These are phyloP conservation scores for Drosera spatulata DNA, from an alignment of 179 eudicot species.

Conservation along the genomic window DNA sequence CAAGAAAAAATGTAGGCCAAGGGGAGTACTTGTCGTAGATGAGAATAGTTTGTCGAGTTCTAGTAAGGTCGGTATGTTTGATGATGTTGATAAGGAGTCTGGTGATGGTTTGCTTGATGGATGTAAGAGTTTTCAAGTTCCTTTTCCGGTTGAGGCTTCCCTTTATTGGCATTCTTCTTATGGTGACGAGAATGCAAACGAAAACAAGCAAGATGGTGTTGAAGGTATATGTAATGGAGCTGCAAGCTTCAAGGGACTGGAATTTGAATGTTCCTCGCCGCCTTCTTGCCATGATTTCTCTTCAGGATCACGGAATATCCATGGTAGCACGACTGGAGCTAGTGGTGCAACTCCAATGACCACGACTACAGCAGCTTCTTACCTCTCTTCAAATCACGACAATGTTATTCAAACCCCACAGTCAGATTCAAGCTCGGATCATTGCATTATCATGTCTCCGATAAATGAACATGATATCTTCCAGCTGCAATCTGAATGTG, in stretches of 20 bases:
- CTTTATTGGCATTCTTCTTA: conserved; percentile 58
- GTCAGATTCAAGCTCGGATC: conserved; percentile 42
- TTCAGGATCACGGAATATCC: conserved; percentile 19
- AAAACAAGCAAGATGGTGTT: conserved; percentile 6
- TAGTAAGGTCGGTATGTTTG: conserved; percentile 13
- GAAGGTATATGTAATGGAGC: conserved; percentile 5
- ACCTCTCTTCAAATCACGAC: conserved; percentile 30
- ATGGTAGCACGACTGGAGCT: conserved; percentile 13
- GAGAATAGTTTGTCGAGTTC: conserved; percentile 21
- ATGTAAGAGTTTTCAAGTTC: conserved; percentile 29
- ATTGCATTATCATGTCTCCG: conserved; percentile 15
- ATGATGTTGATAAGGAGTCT: conserved; percentile 10
- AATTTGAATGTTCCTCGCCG: conserved; percentile 17
- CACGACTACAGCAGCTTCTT: conserved; percentile 10
- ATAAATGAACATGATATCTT: conserved; percentile 20
- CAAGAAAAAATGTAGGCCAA: conserved; percentile 72
- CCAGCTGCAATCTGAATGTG: conserved; percentile 28
- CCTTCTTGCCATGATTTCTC: conserved; percentile 23
- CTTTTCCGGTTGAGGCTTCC: conserved; percentile 56
- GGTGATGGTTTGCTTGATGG: conserved; percentile 4
- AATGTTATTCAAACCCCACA: conserved; percentile 61
- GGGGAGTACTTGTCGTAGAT: conserved; percentile 60
- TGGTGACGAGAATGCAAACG: conserved; percentile 19
- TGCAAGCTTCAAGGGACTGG: not conserved
- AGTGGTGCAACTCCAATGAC: conserved; percentile 10